Percentiles rank a stretch among this genome's conserved stretches.
phyloP scores from a whole-genome alignment of 805 yeast genomes.

The Metschnikowia drakensbergensis region DNA sequence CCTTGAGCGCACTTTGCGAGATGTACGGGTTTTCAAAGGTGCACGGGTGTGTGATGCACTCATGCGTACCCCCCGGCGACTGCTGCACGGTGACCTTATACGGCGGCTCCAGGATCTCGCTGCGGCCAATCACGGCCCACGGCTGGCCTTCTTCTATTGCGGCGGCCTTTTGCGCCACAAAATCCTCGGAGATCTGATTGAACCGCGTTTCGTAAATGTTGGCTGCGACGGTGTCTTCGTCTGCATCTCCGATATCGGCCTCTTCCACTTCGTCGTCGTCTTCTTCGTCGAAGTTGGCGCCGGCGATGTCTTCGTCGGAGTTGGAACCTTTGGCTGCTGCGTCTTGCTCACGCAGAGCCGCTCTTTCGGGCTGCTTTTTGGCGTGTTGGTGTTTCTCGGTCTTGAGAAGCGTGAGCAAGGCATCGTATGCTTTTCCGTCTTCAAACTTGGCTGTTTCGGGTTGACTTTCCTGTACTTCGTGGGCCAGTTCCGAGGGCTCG shows the following conservation, averaged over 20 bases:
- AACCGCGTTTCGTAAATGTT: constrained; percentile 84
- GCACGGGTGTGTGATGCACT: constrained; percentile 4
- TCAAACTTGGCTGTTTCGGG: constrained; percentile 17
- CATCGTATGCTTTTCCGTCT: constrained; percentile 55
- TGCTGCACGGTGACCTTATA: constrained; percentile 33
- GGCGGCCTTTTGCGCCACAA: constrained; percentile 26
- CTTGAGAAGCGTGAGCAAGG: constrained; percentile 58
- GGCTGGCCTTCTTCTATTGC: constrained; percentile 17
- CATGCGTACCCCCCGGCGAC: constrained; percentile 25
- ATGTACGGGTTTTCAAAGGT: constrained; percentile 6
- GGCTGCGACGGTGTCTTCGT: constrained; percentile 19
- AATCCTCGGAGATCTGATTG: constrained; percentile 45
- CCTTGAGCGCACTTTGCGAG: constrained; percentile 21
- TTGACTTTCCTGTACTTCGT: constrained; percentile 15
- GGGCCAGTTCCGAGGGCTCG: constrained; percentile 13
- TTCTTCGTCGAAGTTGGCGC: neutral
- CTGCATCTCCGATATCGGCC: neutral
- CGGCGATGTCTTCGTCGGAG: constrained; percentile 6
- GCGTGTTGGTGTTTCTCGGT: constrained; percentile 34
- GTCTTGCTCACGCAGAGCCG: constrained; percentile 4
- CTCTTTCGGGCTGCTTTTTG: constrained; percentile 12
- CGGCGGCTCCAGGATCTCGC: constrained; percentile 17
- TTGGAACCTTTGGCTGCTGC: constrained; percentile 10
- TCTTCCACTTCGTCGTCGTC: constrained; percentile 13
- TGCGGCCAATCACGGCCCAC: constrained; percentile 27